Percentiles rank a stretch among this genome's conserved stretches.
These are phyloP conservation scores for Dentipellis sp. DNA, from an alignment of 768 basidiomycete species.

Conservation along the genomic window DNA sequence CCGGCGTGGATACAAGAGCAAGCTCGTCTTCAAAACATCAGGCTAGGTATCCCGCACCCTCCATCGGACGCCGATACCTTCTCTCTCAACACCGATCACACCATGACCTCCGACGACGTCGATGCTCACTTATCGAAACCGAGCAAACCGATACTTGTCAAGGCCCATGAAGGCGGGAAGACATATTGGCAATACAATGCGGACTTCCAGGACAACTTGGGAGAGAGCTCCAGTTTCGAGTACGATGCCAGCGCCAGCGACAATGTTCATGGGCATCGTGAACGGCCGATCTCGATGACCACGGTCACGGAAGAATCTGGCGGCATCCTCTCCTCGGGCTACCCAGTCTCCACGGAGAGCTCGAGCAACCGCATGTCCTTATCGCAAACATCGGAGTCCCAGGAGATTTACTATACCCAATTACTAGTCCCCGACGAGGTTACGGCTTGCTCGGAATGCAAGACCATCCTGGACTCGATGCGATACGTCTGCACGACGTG, in stretches of 20 bases:
- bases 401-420: slow-evolving; percentile 24
- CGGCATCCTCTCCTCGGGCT: background rate
- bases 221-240: background rate
- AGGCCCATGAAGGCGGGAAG: slow-evolving; percentile 7
- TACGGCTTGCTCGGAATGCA: slow-evolving; percentile 81
- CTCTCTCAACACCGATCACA: slow-evolving; percentile 10
- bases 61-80: slow-evolving; percentile 10
- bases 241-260: background rate
- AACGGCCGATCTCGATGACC: background rate
- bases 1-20: slow-evolving; percentile 10
- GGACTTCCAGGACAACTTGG: background rate
- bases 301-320: background rate
- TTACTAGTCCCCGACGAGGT: slow-evolving; percentile 50
- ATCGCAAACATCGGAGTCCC: background rate
- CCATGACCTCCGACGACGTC: slow-evolving; percentile 3
- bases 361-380: background rate
- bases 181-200: slow-evolving; percentile 1
- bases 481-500: slow-evolving; percentile 88
- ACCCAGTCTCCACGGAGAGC: background rate
- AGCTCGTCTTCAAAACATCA: background rate
- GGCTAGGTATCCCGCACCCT: background rate
- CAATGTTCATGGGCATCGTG: too few relatives aligned
- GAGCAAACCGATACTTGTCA: background rate
- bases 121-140: background rate
- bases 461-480: slow-evolving; percentile 63